Evolutionary conservation across 345 rosid genomes (phyloP), one percentile per base, ranked within the genome.

Genomic region (Carallia brachiata): DNA sequence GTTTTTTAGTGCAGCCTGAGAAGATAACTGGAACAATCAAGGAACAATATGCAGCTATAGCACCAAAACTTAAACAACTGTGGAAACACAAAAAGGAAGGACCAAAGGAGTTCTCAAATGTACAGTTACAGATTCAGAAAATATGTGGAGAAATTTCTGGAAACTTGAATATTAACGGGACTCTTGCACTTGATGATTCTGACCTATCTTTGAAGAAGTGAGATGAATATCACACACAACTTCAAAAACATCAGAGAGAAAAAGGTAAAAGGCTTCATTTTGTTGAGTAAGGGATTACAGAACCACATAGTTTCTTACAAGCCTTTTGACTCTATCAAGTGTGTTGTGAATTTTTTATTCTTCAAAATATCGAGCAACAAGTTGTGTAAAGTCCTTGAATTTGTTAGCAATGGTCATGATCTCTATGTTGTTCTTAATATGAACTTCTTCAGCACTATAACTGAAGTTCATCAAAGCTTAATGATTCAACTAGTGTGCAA

Each of bases 381-480:
- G 83, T 78, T 95, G 77, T 93, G 75, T 66, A 90, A 92, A 80
- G 98, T 95, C 70, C 90, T 85, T 63, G 99, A 92, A 65, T 87
- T 89, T 72, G 99, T 92, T 65, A 88, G 92, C 78, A 88, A 85
- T n/a, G 97, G 90, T 71, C 99, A 92, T 81, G 97, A 90, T 82
- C 91, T 95, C 60, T 95, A 96, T 72, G 81, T 86, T 48, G 99
- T 89, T 44, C 93, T 95, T 61, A 92, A 92, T 36, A 82, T 95
- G 89, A 98, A 92, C 77, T 92, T 95, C 80, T 82, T 89, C 69
- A 76, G 86, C 63, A 84, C 96, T 4, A 81, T 94, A 67, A 89
- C 88, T 40, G 93, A 90, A 73, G 97, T 92, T 81, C 97, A 94
- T 80, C 97, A 97, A 9, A 94, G 97, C 89, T 87, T 94, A 77